Conservation (phyloP, 2,329 filamentous ascomycete genomes). For the Alternaria rosae region DNA sequence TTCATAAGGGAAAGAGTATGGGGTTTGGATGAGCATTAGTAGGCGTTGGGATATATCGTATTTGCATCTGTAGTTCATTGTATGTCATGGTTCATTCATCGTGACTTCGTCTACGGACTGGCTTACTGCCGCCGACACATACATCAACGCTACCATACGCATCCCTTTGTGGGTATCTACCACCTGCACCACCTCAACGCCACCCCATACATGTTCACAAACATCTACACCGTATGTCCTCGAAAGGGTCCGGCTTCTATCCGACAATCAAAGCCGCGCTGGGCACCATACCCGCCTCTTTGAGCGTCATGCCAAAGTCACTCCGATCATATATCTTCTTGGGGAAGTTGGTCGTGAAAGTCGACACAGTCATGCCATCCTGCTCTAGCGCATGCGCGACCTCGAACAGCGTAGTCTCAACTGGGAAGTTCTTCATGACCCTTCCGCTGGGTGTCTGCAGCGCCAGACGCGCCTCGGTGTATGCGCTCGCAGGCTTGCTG, state of each 20-base stretch:
- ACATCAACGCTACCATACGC: background rate
- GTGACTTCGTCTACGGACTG: background rate
- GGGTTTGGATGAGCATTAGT: background rate
- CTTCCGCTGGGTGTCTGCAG: slow-evolving; percentile 80
- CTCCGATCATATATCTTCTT: slow-evolving; percentile 74
- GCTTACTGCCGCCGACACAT: background rate
- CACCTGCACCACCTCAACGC: slow-evolving; percentile 2
- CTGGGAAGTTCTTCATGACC: slow-evolving; percentile 85
- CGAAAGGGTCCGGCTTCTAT: slow-evolving; percentile 13
- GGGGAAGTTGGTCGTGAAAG: slow-evolving; percentile 87
- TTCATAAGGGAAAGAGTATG: background rate
- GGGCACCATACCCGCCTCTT: slow-evolving; percentile 88
- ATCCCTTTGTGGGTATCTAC: slow-evolving; percentile 6
- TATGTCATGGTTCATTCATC: background rate
- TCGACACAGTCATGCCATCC: slow-evolving; percentile 72
- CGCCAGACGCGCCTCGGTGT: slow-evolving; percentile 81
- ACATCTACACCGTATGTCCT: background rate
- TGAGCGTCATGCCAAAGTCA: slow-evolving; percentile 89
- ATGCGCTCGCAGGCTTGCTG: slow-evolving; percentile 71
- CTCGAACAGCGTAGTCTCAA: slow-evolving; percentile 92
- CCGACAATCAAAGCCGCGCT: slow-evolving; percentile 85
- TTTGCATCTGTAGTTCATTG: background rate
- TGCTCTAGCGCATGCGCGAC: slow-evolving; percentile 81
- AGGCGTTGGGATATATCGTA: background rate
- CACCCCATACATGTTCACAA: background rate